These are phyloP conservation scores for Clausena lansium DNA, from an alignment of 345 rosid genomes.

Conservation along the genomic window DNA sequence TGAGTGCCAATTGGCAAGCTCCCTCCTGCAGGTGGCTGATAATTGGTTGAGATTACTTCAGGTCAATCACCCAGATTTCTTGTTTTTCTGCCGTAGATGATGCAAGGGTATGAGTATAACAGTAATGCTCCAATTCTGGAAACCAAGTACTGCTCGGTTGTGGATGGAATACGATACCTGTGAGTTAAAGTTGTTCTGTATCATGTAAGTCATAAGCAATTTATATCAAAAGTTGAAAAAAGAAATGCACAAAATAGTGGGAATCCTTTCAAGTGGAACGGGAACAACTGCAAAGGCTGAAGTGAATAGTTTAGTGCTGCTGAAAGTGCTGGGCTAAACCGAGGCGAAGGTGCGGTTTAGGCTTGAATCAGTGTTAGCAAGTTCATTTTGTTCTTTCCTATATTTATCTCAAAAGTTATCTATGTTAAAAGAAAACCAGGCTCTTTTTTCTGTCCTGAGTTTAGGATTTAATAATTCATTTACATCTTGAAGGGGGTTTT, in stretches of 20 bases:
- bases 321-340: conserved; percentile 14
- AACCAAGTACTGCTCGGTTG: background rate
- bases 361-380: conserved; percentile 9
- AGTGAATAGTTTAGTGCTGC: conserved; percentile 14
- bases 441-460: conserved; percentile 39
- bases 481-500: conserved; percentile 27
- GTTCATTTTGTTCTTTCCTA: conserved; percentile 6
- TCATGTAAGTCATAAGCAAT: conserved; percentile 1
- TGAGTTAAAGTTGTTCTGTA: background rate
- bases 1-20: conserved; percentile 44
- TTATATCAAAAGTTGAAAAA: conserved; percentile 13
- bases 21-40: conserved; percentile 61
- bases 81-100: conserved; percentile 54
- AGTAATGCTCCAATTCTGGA: conserved; percentile 8
- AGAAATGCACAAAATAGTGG: background rate
- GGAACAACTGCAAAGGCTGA: conserved; percentile 14
- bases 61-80: conserved; percentile 83
- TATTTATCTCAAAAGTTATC: background rate
- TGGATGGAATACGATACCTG: background rate
- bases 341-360: conserved; percentile 9
- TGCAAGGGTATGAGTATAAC: conserved; percentile 1
- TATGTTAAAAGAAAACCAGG: conserved; percentile 27
- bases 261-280: conserved; percentile 10
- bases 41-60: conserved; percentile 52
- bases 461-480: conserved; percentile 27